Conservation (phyloP, 305 asterid species). For the Coffea humblotiana region DNA sequence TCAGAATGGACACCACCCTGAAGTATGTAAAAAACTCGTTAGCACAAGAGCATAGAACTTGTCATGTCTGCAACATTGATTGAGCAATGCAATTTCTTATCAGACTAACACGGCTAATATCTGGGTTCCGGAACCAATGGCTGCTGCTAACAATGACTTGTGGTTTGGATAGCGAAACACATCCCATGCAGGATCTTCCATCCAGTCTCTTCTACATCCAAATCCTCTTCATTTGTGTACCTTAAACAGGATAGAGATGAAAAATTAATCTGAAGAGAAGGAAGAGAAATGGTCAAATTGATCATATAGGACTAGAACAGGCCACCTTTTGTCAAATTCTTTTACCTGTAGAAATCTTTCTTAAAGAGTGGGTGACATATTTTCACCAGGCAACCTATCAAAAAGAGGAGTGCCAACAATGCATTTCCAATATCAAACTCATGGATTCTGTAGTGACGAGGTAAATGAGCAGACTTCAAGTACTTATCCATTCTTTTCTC, state of each 20-base stretch:
- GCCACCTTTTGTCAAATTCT: no score
- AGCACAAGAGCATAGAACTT: no score
- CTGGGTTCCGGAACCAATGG: conserved; percentile 44
- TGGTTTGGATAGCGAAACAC: conserved; percentile 39
- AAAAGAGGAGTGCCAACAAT: conserved; percentile 12
- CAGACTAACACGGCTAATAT: conserved; percentile 36
- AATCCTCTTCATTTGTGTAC: conserved; percentile 43
- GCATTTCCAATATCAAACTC: conserved; percentile 35
- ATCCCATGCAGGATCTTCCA: conserved; percentile 46
- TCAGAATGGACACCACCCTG: no score
- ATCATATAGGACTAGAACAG: no score
- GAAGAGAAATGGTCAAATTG: no score
- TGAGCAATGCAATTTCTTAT: no score
- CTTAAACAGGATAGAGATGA: conserved; percentile 6
- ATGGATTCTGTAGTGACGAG: conserved; percentile 9
- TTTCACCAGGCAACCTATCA: no score
- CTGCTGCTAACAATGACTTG: conserved; percentile 46
- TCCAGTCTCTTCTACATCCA: conserved; percentile 47
- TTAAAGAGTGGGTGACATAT: no score
- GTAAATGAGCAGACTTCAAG: conserved; percentile 21
- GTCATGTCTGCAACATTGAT: no score
- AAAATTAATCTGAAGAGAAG: no score
- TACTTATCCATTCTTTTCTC: conserved; percentile 47
- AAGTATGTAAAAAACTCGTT: no score
- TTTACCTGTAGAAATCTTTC: no score